These are phyloP conservation scores for Alternaria sp. DNA, from an alignment of 2,329 filamentous ascomycete species.

Conservation along the genomic window DNA sequence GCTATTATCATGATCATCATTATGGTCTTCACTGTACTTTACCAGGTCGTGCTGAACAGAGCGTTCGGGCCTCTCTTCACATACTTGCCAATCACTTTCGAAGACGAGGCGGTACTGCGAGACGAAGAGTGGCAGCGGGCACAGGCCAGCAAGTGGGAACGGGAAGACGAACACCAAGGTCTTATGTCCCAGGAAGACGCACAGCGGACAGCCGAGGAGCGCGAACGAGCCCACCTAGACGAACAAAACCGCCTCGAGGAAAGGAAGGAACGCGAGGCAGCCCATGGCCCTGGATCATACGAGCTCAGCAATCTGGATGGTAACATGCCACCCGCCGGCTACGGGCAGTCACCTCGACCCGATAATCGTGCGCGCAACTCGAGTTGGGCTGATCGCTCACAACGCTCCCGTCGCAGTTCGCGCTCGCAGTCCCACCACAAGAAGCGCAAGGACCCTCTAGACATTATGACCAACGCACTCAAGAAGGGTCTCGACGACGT, in stretches of 20 bases:
- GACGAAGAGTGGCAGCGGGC: slow-evolving; percentile 86
- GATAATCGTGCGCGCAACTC: slow-evolving; percentile 26
- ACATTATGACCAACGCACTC: slow-evolving; percentile 33
- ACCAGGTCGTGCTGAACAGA: slow-evolving; percentile 79
- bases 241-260: slow-evolving; percentile 26
- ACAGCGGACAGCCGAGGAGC: slow-evolving; percentile 37
- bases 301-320: slow-evolving; percentile 39
- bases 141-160: slow-evolving; percentile 72
- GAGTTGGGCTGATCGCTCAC: slow-evolving; percentile 41
- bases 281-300: slow-evolving; percentile 24
- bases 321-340: slow-evolving; percentile 1
- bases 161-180: slow-evolving; percentile 55
- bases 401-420: slow-evolving; percentile 35
- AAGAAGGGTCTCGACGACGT: slow-evolving; percentile 38
- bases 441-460: slow-evolving; percentile 37
- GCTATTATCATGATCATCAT: slow-evolving; percentile 84
- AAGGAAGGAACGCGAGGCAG: slow-evolving; percentile 11
- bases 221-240: slow-evolving; percentile 43
- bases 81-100: slow-evolving; percentile 91
- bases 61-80: slow-evolving; percentile 86
- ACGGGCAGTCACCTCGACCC: slow-evolving; percentile 18
- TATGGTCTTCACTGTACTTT: slow-evolving; percentile 72
- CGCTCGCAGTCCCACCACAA: slow-evolving; percentile 33
- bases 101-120: slow-evolving; percentile 91
- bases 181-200: slow-evolving; percentile 46